phyloP scores from a whole-genome alignment of 192 early-diverging fungal species.

The Tieghemiomyces parasiticus region DNA sequence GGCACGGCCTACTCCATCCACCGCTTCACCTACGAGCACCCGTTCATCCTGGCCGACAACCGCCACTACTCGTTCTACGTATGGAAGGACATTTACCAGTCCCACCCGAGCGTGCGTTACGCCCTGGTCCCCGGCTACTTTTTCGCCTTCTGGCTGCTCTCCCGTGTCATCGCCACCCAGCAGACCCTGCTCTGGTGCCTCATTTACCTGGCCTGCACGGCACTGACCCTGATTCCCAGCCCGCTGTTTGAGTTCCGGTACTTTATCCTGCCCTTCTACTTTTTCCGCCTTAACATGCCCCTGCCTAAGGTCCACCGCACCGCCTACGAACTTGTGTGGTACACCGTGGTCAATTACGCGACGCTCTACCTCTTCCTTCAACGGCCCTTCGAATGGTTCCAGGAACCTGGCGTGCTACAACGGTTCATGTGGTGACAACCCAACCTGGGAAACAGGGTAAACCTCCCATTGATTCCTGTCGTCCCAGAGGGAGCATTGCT shows the following conservation, averaged over 20 bases:
- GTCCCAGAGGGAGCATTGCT: no score
- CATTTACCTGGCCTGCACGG: slow-evolving; percentile 32
- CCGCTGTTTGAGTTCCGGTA: slow-evolving; percentile 93
- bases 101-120: slow-evolving; percentile 37
- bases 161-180: slow-evolving; percentile 16
- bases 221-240: slow-evolving; percentile 66
- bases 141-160: slow-evolving; percentile 22
- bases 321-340: slow-evolving; percentile 28
- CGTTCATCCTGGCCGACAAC: slow-evolving; percentile 89
- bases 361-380: slow-evolving; percentile 65
- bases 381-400: slow-evolving; percentile 58
- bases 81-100: slow-evolving; percentile 65
- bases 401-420: slow-evolving; percentile 49
- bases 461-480: no score
- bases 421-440: slow-evolving; percentile 98
- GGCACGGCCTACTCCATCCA: slow-evolving; percentile 27
- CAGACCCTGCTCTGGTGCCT: slow-evolving; percentile 36
- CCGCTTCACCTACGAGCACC: slow-evolving; percentile 65
- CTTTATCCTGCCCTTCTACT: slow-evolving; percentile 74
- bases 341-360: slow-evolving; percentile 38
- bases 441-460: no score
- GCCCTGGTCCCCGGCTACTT: slow-evolving; percentile 50
- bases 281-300: slow-evolving; percentile 52
- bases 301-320: slow-evolving; percentile 14
- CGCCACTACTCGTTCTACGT: slow-evolving; percentile 93